phyloP scores from a whole-genome alignment of 371 early-diverging fungal species.

The Blakeslea trispora region DNA sequence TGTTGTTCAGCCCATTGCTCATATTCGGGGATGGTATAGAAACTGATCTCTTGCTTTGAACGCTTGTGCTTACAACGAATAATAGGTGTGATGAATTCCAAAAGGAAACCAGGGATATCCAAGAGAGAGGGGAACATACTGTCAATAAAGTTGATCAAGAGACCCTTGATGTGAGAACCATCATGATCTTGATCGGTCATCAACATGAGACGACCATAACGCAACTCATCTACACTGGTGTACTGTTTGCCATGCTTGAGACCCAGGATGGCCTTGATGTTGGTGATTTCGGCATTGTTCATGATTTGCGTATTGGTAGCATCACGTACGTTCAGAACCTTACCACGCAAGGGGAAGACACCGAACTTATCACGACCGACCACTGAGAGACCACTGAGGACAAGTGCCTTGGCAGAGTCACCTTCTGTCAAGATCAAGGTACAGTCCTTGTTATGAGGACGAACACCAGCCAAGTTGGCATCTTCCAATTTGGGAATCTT shows the following conservation, averaged over 20 bases:
- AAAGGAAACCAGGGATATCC: slow-evolving; percentile 93
- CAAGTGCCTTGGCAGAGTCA: slow-evolving; percentile 99
- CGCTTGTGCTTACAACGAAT: slow-evolving; percentile 80
- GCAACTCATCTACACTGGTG: slow-evolving; percentile 69
- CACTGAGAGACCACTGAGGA: slow-evolving; percentile 91
- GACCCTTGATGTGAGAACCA: slow-evolving; percentile 99
- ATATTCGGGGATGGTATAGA: slow-evolving; percentile 98
- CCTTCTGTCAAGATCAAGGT: slow-evolving; percentile 99
- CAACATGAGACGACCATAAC: slow-evolving; percentile 99
- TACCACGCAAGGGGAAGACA: slow-evolving; percentile 99
- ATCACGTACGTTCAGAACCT: slow-evolving; percentile 98
- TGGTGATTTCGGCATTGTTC: slow-evolving; percentile 90
- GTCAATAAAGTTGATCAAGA: slow-evolving; percentile 98
- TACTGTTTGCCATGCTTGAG: slow-evolving; percentile 93
- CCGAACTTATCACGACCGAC: slow-evolving; percentile 97
- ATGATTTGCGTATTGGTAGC: slow-evolving; percentile 80
- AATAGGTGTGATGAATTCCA: slow-evolving; percentile 99
- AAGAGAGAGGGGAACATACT: slow-evolving; percentile 97
- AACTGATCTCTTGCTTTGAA: slow-evolving; percentile 61
- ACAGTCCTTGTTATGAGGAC: slow-evolving; percentile 75
- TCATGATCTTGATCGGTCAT: slow-evolving; percentile 99
- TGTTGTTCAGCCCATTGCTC: slow-evolving; percentile 84
- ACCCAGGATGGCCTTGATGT: slow-evolving; percentile 97
- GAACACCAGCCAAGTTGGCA: slow-evolving; percentile 96
- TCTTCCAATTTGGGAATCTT: slow-evolving; percentile 98